Percentiles rank a stretch among this genome's conserved stretches.
These are phyloP conservation scores for Penicillium sp. DNA, from an alignment of 2,329 filamentous ascomycete species.

Conservation along the genomic window DNA sequence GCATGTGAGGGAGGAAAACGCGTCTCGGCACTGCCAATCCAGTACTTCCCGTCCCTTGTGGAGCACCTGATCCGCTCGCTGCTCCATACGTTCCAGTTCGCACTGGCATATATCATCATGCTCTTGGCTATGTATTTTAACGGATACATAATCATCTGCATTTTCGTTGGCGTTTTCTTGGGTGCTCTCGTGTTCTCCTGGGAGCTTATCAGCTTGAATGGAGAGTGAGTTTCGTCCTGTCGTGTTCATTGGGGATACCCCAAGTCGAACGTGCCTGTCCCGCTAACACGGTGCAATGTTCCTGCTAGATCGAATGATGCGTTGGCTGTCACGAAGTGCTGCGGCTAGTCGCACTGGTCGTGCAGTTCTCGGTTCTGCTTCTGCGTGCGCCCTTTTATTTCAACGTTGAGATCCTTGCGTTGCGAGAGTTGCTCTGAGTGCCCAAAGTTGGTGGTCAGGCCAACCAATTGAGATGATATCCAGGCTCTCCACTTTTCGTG, in stretches of 20 bases:
- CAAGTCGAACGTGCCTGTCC: no score
- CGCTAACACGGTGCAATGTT: background rate
- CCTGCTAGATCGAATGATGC: background rate
- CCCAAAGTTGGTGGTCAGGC: no score
- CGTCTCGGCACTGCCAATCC: no score
- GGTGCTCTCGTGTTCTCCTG: conserved; percentile 72
- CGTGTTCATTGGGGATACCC: no score
- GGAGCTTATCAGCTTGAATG: conserved; percentile 46
- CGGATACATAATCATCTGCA: conserved; percentile 74
- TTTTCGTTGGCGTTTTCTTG: conserved; percentile 70
- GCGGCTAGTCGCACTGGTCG: background rate
- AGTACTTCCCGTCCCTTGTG: conserved; percentile 56
- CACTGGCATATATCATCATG: conserved; percentile 77
- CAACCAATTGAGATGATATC: background rate
- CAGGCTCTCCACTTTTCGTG: background rate
- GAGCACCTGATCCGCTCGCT: conserved; percentile 66
- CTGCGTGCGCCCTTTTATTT: no score
- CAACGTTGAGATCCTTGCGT: background rate
- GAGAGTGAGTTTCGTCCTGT: background rate
- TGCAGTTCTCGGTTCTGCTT: no score
- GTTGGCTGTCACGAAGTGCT: background rate
- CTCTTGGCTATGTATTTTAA: conserved; percentile 62
- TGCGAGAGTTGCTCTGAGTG: no score
- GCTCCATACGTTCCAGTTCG: conserved; percentile 68
- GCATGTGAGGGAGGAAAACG: background rate